A percentile compares a stretch with the other conserved stretches of the same genome.
Conservation (phyloP, 345 rosid genomes). For the Mangifera indica region DNA sequence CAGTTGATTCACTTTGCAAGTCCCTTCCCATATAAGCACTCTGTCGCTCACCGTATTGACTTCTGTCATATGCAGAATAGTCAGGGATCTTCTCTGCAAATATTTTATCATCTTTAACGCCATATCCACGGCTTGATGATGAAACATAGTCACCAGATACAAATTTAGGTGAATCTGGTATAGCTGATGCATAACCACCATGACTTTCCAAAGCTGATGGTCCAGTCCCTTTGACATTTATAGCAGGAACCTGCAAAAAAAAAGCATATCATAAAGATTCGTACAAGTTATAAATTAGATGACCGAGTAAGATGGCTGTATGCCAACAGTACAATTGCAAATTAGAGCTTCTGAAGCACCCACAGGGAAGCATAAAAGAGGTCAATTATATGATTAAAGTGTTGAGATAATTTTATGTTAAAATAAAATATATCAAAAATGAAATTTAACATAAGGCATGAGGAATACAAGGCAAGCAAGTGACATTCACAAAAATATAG, state of each 20-base stretch:
- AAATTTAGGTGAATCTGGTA: conserved; percentile 82
- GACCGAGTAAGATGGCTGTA: background rate
- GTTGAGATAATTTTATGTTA: background rate
- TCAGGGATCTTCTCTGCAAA: conserved; percentile 73
- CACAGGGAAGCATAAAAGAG: background rate
- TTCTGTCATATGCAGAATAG: conserved; percentile 65
- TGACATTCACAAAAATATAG: background rate
- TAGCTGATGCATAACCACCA: conserved; percentile 58
- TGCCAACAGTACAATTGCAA: background rate
- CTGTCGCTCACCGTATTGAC: conserved; percentile 75
- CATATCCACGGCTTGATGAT: conserved; percentile 67
- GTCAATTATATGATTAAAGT: background rate
- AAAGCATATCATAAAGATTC: background rate
- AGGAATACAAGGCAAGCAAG: background rate
- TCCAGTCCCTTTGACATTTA: conserved; percentile 50
- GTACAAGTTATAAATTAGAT: background rate
- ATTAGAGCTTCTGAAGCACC: background rate
- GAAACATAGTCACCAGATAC: conserved; percentile 63
- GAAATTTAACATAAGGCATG: background rate
- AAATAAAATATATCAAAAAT: background rate
- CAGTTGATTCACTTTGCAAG: conserved; percentile 61
- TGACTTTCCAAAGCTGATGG: conserved; percentile 65
- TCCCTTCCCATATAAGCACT: conserved; percentile 72
- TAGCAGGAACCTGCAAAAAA: conserved; percentile 40
- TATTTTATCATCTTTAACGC: conserved; percentile 68